Base-by-base conservation (phyloP, 352 stramenopile species). In the Halophytophthora batemanensis region DNA sequence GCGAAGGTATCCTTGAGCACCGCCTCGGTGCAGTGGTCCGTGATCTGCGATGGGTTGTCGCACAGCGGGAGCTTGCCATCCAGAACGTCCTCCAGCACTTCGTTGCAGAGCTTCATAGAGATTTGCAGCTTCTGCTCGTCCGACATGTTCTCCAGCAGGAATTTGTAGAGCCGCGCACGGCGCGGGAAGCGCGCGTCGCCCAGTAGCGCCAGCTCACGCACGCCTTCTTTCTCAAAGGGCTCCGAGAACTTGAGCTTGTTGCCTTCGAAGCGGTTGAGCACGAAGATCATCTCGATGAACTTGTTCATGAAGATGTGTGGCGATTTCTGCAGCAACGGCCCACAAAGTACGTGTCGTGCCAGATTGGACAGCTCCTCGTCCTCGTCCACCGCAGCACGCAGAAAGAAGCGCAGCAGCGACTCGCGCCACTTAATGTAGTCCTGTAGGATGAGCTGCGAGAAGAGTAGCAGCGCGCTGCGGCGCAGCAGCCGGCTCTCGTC, bases 361-460 rank as follows among this genome's bases (percentile, higher is more conserved):
- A 99, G 61, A 40, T 93, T 80, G 2, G 90, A 73, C 1, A 98
- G 75, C 39, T 97, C 90, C 37, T 96, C 84, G 50, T 98, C 84
- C 59, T 96, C 68, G 59, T 99, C 96, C 15, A 97, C 90, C 8
- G 95, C 86, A 4, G 91, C 90, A 10, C 96, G 94, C 36, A 99
- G 74, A 66, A 98, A 98, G 55, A 97, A 96, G 39, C 95, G 90
- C 37, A 98, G 71, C 3, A 99, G 65, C 10, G 97, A 89, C 22
- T 98, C 96, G 23, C 95, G 86, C 95, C 96, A 99, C 71, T 99
- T 99, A 61, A 99, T 95, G 69, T 98, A 99, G 64, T 99, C 96
- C 69, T 99, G 96, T 5, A 98, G 68, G 15, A 99, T 81, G 13
- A 99, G 71, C 56, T 96, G 95, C 0, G 95, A 97, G 46, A 99